phyloP scores from a whole-genome alignment of 169 alveolate species.

The Plasmodium malariae region DNA sequence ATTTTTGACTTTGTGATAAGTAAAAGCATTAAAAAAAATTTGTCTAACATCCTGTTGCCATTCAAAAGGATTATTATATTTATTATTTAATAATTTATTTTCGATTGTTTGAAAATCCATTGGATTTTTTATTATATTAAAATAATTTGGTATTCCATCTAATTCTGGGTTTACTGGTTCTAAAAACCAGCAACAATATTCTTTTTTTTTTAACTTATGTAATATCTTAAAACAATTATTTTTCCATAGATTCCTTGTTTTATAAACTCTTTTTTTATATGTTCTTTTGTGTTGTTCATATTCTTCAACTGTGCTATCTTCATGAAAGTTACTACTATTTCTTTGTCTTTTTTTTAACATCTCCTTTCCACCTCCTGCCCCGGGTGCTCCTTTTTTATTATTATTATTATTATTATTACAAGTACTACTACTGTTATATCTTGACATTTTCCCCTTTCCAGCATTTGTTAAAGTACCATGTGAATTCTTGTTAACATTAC shows the following conservation, averaged over 20 bases:
- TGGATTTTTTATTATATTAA: conserved; percentile 81
- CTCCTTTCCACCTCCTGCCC: conserved; percentile 32
- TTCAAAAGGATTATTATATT: conserved; percentile 90
- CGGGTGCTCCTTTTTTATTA: background rate
- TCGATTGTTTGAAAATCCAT: conserved; percentile 88
- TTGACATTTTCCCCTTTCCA: conserved; percentile 52
- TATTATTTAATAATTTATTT: conserved; percentile 81
- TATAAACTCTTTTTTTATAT: conserved; percentile 70
- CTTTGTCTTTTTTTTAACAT: conserved; percentile 22
- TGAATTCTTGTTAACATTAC: conserved; percentile 7
- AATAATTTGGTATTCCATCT: conserved; percentile 92
- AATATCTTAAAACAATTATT: conserved; percentile 78
- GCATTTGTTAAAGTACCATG: conserved; percentile 12
- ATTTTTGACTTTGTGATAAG: conserved; percentile 75
- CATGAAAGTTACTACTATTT: conserved; percentile 39
- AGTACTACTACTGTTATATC: background rate
- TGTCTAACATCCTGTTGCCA: conserved; percentile 94
- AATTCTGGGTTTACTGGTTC: conserved; percentile 93
- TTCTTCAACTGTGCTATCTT: conserved; percentile 58
- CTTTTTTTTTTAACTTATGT: conserved; percentile 80
- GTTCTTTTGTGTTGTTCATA: conserved; percentile 70
- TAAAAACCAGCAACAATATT: conserved; percentile 88
- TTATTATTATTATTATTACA: too few relatives aligned
- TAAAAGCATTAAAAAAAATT: conserved; percentile 91
- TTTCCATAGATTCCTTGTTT: conserved; percentile 77